These are phyloP conservation scores for Piper longum DNA, from an alignment of 164 flowering plant species.

Conservation along the genomic window DNA sequence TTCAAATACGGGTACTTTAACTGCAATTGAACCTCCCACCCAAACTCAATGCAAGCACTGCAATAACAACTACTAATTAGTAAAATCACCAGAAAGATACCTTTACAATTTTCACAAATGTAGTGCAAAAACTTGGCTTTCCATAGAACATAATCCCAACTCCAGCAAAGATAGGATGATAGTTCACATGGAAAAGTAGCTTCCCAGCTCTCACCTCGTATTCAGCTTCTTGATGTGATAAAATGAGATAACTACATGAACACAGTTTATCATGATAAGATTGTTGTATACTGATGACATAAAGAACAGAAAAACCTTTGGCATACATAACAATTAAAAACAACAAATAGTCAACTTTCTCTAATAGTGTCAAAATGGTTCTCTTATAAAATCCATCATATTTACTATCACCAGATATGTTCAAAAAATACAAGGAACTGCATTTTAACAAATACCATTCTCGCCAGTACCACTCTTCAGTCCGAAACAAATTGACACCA, in stretches of 20 bases:
- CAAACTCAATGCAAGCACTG: neutral
- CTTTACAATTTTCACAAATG: conserved; percentile 29
- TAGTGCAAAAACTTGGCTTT: conserved; percentile 37
- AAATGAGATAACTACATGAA: conserved; percentile 36
- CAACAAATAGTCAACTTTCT: neutral
- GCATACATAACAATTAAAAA: neutral
- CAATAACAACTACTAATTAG: neutral
- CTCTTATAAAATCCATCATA: neutral
- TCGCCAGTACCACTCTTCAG: too few species aligned
- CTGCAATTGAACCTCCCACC: neutral
- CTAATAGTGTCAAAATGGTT: neutral
- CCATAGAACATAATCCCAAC: conserved; percentile 62
- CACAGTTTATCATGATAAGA: neutral
- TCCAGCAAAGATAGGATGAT: conserved; percentile 26
- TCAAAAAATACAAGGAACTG: too few species aligned
- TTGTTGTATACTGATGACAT: neutral
- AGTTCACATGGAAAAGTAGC: conserved; percentile 4
- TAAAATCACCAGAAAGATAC: conserved; percentile 13
- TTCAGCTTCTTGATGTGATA: conserved; percentile 20
- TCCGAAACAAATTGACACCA: too few species aligned
- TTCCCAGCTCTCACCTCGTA: conserved; percentile 12
- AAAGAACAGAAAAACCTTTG: neutral
- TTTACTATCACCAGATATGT: too few species aligned
- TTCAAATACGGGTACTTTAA: neutral
- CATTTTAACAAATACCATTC: too few species aligned